Evolutionary conservation across 2,329 filamentous ascomycete genomes (phyloP), one percentile per base, ranked within the genome.

Genomic region (Venturia pyrina): DNA sequence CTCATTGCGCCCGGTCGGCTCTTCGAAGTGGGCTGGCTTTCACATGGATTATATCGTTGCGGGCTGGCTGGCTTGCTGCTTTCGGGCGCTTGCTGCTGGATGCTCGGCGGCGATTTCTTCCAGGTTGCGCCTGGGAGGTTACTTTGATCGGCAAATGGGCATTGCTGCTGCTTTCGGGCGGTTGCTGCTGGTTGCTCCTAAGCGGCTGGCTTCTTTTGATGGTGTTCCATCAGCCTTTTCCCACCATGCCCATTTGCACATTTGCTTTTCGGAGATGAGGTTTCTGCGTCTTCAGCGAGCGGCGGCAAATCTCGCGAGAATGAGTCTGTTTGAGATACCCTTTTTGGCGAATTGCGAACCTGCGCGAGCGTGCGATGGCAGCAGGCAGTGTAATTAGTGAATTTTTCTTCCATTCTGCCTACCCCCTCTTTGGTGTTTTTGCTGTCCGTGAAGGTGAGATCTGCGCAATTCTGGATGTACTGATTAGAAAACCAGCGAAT

Each of bases 321-420:
- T 15, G 21, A 59, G 32, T 37, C 28, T 59, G 53, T 59, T 59
- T 59, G 53, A 59, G 53, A 59, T 59, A 59, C 53, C 53, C 53
- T 53, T 59, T 57, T 59, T 59, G 53, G 53, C 41, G 41, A 43
- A 8, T 40, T 40, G 37, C 37, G 11, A 59, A 59, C 53, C 53
- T 59, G 53, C 28, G 5, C 24, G 15, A 34, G 48, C 32, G 53
- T 40, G 48, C 53, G 53, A 59, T 59, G 53, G 46, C 34, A 13
- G 21, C 53, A 59, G 53, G 53, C n/a, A 59, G 32, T 37, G 7
- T 59, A 59, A 15, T 59, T 59, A 37, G 50, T n/a, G 5, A n/a
- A 59, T 2, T n/a, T 37, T 50, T 24, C 46, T 24, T 59, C 53
- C n/a, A 8, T 37, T 59, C 19, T 28, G 28, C 32, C 2, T 21